Conservation (phyloP, 805 yeast genomes). For the Wickerhamiella occidentalis region DNA sequence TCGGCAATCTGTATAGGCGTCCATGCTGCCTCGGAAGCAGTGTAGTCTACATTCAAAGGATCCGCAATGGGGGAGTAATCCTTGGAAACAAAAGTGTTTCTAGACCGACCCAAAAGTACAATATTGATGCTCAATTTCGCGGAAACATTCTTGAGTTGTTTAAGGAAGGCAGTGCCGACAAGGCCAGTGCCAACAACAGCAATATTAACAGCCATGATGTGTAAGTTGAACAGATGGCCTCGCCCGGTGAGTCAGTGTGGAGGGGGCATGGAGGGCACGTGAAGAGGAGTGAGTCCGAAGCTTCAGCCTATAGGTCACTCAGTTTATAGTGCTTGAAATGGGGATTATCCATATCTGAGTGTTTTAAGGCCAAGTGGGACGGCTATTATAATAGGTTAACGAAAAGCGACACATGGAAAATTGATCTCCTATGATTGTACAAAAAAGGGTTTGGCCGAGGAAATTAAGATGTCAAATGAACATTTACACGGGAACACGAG, state of each 20-base stretch:
- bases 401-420: too few relatives aligned
- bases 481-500: too few relatives aligned
- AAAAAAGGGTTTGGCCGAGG: too few relatives aligned
- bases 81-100: conserved; percentile 51
- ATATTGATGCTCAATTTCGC: conserved; percentile 59
- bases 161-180: conserved; percentile 83
- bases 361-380: too few relatives aligned
- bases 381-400: too few relatives aligned
- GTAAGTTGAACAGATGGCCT: not conserved
- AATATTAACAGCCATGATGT: conserved; percentile 32
- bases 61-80: conserved; percentile 59
- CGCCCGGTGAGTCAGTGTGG: not conserved
- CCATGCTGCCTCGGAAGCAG: conserved; percentile 38
- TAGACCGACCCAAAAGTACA: conserved; percentile 65
- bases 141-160: conserved; percentile 46
- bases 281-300: too few relatives aligned
- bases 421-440: too few relatives aligned
- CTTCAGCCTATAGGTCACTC: too few relatives aligned
- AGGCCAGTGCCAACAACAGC: conserved; percentile 85
- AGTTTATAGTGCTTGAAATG: too few relatives aligned
- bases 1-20: conserved; percentile 46
- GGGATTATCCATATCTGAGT: too few relatives aligned
- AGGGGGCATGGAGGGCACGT: not conserved
- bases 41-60: conserved; percentile 43
- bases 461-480: too few relatives aligned